These are phyloP conservation scores for Hansenula lynferdii DNA, from an alignment of 1,139 yeast genomes.

Conservation along the genomic window DNA sequence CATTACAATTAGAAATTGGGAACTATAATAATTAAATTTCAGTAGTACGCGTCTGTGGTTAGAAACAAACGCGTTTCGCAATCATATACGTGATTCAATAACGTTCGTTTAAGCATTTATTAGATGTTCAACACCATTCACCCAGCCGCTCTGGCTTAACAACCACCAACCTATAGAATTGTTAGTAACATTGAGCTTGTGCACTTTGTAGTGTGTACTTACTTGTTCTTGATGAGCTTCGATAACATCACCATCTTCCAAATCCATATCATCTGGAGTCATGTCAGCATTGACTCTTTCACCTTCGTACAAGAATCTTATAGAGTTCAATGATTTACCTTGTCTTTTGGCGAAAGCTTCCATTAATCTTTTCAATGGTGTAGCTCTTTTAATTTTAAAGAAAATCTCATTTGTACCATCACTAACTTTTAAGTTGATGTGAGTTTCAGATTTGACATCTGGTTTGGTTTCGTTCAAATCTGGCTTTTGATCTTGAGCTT, in stretches of 20 bases:
- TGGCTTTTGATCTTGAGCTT: slow-evolving; percentile 28
- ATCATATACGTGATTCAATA: too few relatives aligned
- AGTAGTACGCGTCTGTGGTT: too few relatives aligned
- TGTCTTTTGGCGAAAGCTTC: slow-evolving; percentile 98
- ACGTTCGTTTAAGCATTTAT: too few relatives aligned
- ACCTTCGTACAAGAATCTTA: slow-evolving; percentile 92
- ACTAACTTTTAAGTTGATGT: slow-evolving; percentile 88
- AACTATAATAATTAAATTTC: too few relatives aligned
- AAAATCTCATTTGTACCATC: slow-evolving; percentile 93
- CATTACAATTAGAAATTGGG: too few relatives aligned
- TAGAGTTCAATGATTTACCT: slow-evolving; percentile 77
- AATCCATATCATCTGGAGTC: slow-evolving; percentile 88
- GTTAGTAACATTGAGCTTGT: too few relatives aligned
- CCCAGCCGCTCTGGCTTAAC: too few relatives aligned
- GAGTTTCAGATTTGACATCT: slow-evolving; percentile 64
- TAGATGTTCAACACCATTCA: too few relatives aligned
- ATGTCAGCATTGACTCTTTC: slow-evolving; percentile 82
- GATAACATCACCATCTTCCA: slow-evolving; percentile 93
- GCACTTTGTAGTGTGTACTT: slow-evolving; percentile 40
- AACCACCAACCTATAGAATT: too few relatives aligned
- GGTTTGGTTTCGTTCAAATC: slow-evolving; percentile 39
- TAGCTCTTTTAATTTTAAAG: slow-evolving; percentile 90
- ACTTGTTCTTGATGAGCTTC: slow-evolving; percentile 98
- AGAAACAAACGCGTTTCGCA: too few relatives aligned
- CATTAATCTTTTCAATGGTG: slow-evolving; percentile 92